These are phyloP conservation scores for Silene latifolia DNA, from an alignment of 148 eudicot genomes.

Conservation along the genomic window DNA sequence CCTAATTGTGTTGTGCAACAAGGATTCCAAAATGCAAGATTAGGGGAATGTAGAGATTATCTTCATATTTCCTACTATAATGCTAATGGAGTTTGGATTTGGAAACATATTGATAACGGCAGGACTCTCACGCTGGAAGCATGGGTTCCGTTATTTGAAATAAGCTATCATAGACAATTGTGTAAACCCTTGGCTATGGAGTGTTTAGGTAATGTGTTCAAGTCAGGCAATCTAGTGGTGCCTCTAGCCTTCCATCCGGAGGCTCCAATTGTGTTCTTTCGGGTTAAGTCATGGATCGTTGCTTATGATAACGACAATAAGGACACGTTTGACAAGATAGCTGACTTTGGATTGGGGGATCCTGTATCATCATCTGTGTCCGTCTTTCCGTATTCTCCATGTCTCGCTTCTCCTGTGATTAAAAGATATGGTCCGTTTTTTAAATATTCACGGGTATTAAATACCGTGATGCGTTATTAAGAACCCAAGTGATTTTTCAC, in stretches of 20 bases:
- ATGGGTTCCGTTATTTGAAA: slow-evolving; percentile 7
- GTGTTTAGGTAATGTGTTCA: background rate
- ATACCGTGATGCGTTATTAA: too few relatives aligned
- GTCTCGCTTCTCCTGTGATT: background rate
- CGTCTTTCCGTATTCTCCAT: slow-evolving; percentile 3
- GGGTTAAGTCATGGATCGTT: slow-evolving; percentile 2
- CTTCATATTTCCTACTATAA: slow-evolving; percentile 3
- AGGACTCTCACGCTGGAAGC: background rate
- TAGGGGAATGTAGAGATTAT: slow-evolving; percentile 1
- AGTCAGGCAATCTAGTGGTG: background rate
- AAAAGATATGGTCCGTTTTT: background rate
- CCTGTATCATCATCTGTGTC: background rate
- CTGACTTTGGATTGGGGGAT: background rate
- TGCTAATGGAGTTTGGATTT: slow-evolving; percentile 13
- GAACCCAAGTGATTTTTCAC: too few relatives aligned
- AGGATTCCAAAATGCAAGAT: slow-evolving; percentile 3
- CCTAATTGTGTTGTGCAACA: slow-evolving; percentile 5
- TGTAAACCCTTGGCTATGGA: slow-evolving; percentile 3
- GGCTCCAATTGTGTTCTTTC: background rate
- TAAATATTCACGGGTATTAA: too few relatives aligned
- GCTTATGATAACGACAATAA: background rate
- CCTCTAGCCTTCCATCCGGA: slow-evolving; percentile 11
- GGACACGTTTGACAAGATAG: background rate
- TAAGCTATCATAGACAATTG: background rate
- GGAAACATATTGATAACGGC: slow-evolving; percentile 16